These are phyloP conservation scores for Kluyveromyces siamensis DNA, from an alignment of 805 yeast genomes.

Conservation along the genomic window DNA sequence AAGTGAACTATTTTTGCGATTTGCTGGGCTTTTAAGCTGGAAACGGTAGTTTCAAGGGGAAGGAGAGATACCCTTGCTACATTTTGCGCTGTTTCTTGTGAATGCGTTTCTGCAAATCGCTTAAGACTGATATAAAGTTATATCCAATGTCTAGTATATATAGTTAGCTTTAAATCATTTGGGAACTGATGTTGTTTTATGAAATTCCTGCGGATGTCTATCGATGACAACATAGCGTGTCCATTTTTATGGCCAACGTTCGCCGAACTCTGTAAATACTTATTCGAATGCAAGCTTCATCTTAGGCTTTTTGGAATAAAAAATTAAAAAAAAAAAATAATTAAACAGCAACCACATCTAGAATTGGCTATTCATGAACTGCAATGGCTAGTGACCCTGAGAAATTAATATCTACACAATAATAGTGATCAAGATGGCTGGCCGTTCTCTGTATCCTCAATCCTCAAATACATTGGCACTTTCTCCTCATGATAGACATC, in stretches of 20 bases:
- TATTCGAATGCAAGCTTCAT: too few relatives aligned
- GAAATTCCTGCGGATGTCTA: too few relatives aligned
- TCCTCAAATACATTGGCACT: neutral
- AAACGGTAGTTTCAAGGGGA: neutral
- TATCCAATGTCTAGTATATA: neutral
- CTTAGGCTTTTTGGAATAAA: neutral
- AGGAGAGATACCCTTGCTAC: neutral
- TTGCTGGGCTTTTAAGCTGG: neutral
- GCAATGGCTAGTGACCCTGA: too few relatives aligned
- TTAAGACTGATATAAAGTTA: neutral
- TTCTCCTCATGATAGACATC: constrained; percentile 48
- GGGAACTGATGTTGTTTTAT: neutral
- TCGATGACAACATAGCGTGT: too few relatives aligned
- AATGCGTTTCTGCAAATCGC: neutral
- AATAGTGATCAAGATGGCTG: neutral
- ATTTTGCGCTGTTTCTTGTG: neutral
- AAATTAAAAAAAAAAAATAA: too few relatives aligned
- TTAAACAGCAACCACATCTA: neutral
- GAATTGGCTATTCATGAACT: neutral
- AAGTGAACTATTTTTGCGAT: neutral
- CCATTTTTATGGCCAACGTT: too few relatives aligned
- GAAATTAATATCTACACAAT: neutral
- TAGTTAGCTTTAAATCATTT: neutral
- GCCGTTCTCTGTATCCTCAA: neutral
- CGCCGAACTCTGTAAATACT: too few relatives aligned